Evolutionary conservation across 257 asterid genomes (phyloP).

Genomic region (Rehmannia glutinosa): DNA sequence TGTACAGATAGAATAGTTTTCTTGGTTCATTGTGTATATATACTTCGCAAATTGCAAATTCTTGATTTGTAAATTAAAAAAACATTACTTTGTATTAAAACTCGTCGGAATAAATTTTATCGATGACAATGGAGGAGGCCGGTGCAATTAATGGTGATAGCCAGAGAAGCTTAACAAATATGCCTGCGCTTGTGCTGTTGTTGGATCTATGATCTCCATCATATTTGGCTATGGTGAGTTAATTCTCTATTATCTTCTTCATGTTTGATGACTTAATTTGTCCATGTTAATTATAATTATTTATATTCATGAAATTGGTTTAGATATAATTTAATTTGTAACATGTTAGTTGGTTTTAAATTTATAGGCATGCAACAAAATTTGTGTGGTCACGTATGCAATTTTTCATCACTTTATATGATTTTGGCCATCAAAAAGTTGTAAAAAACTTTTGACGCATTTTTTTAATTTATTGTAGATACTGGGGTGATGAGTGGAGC

Average conservation of each 20-base stretch:
- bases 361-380: too few species aligned
- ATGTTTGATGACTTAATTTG: too few species aligned
- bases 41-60: background rate
- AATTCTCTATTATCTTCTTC: background rate
- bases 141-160: background rate
- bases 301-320: too few species aligned
- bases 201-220: slow-evolving; percentile 69
- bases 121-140: background rate
- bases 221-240: slow-evolving; percentile 66
- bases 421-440: too few species aligned
- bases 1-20: background rate
- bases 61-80: background rate
- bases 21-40: background rate
- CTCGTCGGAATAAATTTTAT: too few species aligned
- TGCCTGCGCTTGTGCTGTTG: slow-evolving; percentile 55
- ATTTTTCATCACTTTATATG: too few species aligned
- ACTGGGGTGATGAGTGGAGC: slow-evolving; percentile 93
- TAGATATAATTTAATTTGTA: too few species aligned
- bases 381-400: too few species aligned
- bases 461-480: slow-evolving; percentile 33
- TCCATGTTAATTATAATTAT: too few species aligned
- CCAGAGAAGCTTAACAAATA: slow-evolving; percentile 42
- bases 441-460: too few species aligned
- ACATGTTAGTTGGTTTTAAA: too few species aligned
- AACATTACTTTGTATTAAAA: background rate